Base-by-base conservation (phyloP, 176 grass and related monocot species). In the Cocos nucifera region DNA sequence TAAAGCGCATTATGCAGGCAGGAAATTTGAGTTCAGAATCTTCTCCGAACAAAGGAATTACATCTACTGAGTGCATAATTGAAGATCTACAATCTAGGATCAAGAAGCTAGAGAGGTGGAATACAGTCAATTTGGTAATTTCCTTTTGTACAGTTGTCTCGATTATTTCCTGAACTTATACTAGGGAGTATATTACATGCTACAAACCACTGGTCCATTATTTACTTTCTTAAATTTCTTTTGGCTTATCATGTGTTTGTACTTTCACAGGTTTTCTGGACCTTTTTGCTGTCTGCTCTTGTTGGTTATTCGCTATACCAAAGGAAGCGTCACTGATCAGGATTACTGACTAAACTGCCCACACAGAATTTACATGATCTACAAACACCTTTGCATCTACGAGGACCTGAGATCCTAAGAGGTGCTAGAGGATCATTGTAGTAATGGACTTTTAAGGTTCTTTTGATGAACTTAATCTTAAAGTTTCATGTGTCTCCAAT, bases 61-160 rank as follows among this genome's bases (percentile, higher is more conserved):
- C 81, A 62, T 79, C 81, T 22, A 84, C 73, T 50, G 84, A 97
- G 80, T 73, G 72, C 22, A 49, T 88, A 62, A 63, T 97, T 61
- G 92, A 88, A 82, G 92, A 97, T 85, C 54, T 97, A 71, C 84
- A 97, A 71, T 88, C 69, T 44, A 97, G 92, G 63, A 83, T 97
- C 67, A 91, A 74, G 81, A 88, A 68, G 79, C 84, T 97, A 65
- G 92, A 97, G 76, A 80, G 84, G 78, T 91, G 92, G 87, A 91
- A 97, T 78, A 88, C 92, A 18, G 79, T 97, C 68, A 97, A 97
- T 54, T 78, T 91, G 87, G 92, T 91, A 75, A 82, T 51, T 63
- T 39, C 51, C 67, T 4, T 69, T 4, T 56, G 35, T 6, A 12
- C 2, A 2, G 32, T 44, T 9, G 3, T 12, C 35, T 55, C 54